Conservation (phyloP, 192 early-diverging fungal genomes). For the Linderina pennispora region DNA sequence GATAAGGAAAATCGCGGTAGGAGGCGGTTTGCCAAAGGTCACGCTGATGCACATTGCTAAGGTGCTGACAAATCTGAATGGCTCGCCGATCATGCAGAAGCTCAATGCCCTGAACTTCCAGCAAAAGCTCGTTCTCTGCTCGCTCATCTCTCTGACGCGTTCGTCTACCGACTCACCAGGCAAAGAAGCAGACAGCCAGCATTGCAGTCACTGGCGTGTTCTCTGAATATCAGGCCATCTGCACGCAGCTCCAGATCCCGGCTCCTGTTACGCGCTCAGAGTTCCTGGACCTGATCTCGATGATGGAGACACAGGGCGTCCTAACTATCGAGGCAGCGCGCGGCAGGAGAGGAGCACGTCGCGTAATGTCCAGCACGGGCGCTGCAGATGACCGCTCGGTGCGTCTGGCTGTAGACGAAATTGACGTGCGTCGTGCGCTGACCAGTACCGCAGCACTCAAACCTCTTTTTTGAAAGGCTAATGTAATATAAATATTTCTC, state of each 20-base stretch:
- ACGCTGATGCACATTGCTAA: conserved; percentile 72
- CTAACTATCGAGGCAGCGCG: conserved; percentile 33
- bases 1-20: conserved; percentile 32
- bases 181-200: conserved; percentile 41
- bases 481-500: not conserved
- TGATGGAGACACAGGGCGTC: conserved; percentile 68
- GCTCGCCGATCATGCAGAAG: conserved; percentile 53
- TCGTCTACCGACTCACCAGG: conserved; percentile 13
- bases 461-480: conserved; percentile 16
- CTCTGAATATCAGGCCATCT: conserved; percentile 52
- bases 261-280: conserved; percentile 70
- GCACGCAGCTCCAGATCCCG: conserved; percentile 47
- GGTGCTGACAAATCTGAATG: conserved; percentile 58
- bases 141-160: conserved; percentile 13
- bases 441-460: conserved; percentile 20
- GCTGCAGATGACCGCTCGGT: conserved; percentile 40
- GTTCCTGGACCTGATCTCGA: conserved; percentile 63
- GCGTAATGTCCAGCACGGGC: conserved; percentile 18
- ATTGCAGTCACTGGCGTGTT: conserved; percentile 42
- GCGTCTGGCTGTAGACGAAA: conserved; percentile 37
- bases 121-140: conserved; percentile 69
- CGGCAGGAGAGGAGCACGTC: conserved; percentile 22
- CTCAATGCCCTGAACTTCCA: conserved; percentile 71
- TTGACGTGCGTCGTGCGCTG: conserved; percentile 31
- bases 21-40: conserved; percentile 56